Conservation (phyloP, 257 asterid genomes). For the Nicotiana paniculata region DNA sequence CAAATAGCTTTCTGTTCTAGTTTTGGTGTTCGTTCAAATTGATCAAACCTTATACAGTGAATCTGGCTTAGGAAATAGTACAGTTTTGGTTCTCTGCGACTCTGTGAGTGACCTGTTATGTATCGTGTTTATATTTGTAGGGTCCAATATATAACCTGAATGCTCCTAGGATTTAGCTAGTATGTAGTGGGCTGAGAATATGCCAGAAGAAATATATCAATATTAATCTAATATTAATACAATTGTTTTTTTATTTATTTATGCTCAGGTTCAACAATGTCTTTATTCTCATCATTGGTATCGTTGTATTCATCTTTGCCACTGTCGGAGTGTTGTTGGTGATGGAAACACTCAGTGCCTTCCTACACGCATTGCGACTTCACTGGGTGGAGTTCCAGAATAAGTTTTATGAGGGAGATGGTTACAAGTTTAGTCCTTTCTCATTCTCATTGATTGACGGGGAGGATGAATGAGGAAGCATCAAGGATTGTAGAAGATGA, state of each 20-base stretch:
- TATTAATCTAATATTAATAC: not conserved
- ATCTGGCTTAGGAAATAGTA: not conserved
- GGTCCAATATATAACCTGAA: not conserved
- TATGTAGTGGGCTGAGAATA: not conserved
- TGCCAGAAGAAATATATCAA: not conserved
- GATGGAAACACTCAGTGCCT: slow-evolving; percentile 98
- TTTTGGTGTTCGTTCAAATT: not conserved
- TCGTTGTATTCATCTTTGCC: slow-evolving; percentile 65
- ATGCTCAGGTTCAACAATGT: slow-evolving; percentile 41
- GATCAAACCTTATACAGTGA: not conserved
- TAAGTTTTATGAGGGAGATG: slow-evolving; percentile 97
- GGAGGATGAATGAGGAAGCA: slow-evolving; percentile 63
- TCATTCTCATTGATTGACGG: slow-evolving; percentile 43
- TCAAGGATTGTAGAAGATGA: not conserved
- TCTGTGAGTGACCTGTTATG: not conserved
- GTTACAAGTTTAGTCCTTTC: slow-evolving; percentile 83
- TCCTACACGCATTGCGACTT: slow-evolving; percentile 92
- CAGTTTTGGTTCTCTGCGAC: not conserved
- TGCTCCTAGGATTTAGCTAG: not conserved
- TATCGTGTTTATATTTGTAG: not conserved
- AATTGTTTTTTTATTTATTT: not conserved
- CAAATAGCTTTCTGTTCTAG: not conserved
- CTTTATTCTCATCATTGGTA: slow-evolving; percentile 58
- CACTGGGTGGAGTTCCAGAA: slow-evolving; percentile 98
- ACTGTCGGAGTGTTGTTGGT: slow-evolving; percentile 91